Conservation (phyloP, 225 moss, liverwort and hornwort genomes). For the Anthoceros angustus region DNA sequence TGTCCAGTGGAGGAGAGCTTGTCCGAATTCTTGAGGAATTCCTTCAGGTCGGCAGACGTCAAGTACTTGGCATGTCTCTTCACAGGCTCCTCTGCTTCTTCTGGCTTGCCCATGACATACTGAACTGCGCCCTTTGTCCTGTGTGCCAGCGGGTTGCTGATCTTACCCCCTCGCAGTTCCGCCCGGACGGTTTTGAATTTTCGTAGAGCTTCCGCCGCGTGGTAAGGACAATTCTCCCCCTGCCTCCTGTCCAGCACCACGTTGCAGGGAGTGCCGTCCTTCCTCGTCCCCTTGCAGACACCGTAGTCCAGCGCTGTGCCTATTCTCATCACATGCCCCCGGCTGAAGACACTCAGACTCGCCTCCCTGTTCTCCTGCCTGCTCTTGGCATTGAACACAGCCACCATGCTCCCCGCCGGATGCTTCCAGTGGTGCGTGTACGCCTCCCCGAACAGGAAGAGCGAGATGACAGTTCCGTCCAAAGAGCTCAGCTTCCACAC, state of each 20-base stretch:
- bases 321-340: constrained; percentile 55
- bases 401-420: constrained; percentile 52
- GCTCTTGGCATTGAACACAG: constrained; percentile 48
- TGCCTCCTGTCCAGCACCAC: constrained; percentile 60
- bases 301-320: constrained; percentile 58
- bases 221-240: constrained; percentile 66
- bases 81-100: background rate
- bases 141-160: background rate
- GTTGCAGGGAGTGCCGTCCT: constrained; percentile 50
- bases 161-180: background rate
- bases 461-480: constrained; percentile 41
- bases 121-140: background rate
- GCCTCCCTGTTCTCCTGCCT: constrained; percentile 54
- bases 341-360: constrained; percentile 61
- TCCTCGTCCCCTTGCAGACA: constrained; percentile 59
- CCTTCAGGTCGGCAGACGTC: background rate
- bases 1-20: background rate
- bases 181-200: background rate
- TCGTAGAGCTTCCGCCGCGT: constrained; percentile 7
- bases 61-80: background rate
- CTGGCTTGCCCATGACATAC: background rate
- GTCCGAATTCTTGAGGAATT: background rate
- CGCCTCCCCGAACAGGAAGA: constrained; percentile 78
- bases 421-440: constrained; percentile 68
- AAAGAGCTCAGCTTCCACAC: constrained; percentile 82